Evolutionary conservation across 768 basidiomycete genomes (phyloP), one percentile per base, ranked within the genome.

Genomic region (Serendipita vermifera): DNA sequence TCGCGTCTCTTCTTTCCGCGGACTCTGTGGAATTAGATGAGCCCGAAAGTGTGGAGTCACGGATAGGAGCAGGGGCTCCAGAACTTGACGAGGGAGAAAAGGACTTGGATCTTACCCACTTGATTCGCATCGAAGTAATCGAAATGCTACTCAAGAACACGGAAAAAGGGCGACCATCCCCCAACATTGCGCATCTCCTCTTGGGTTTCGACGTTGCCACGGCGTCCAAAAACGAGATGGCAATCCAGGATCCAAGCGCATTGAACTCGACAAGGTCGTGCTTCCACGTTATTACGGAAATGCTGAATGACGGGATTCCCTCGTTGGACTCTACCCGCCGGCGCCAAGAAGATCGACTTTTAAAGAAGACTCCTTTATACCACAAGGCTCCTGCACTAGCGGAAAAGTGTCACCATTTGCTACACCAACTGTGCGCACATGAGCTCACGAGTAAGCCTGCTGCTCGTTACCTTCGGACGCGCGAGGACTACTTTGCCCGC

Each of bases 351-450:
- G 14, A 36, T 27, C 3, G 3, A 15, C 36, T 48, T 24, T 33
- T 48, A 40, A 15, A n/a, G 51, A 0, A 38, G n/a, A 55, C 57
- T 7, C 58, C 63, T 26, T 55, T 71, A 14, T 63, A 69, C 31
- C 22, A 61, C 4, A 60, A 65, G 14, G 67, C 86, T 32, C 94
- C 93, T 0, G 76, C 75, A 2, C 71, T 96, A 26, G 91, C 92
- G 2, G 91, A 93, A 65, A 81, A 83, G 55, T 85, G 82, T 63
- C 92, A 93, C 64, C 79, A 78, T 33, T 75, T 96, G 48, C 70
- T 97, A 17, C 77, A 87, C 65, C 86, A 94, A 58, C 77, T 98
- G 0, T 94, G 88, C 69, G 76, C 82, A n/a, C 89, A 97, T 63
- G 77, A 84, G 6, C 75, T 79, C 36, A 94, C 92, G 0, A 87